These are phyloP conservation scores for Rhodotorula sp. DNA, from an alignment of 1,284 basidiomycete species.

Conservation along the genomic window DNA sequence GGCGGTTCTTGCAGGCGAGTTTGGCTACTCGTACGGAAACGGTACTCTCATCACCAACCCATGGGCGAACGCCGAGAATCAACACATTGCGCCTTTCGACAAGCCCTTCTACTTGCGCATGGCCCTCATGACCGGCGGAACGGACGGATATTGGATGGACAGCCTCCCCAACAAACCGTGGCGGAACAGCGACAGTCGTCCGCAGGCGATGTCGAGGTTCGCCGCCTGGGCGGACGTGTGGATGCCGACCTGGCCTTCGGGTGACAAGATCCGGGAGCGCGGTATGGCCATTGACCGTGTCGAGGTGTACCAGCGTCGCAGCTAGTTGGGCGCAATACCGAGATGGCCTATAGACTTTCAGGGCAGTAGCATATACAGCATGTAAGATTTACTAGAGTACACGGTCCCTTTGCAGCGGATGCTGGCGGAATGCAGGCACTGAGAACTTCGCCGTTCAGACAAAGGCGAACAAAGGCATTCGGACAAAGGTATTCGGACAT, in stretches of 20 bases:
- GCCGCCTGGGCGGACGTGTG: conserved; percentile 7
- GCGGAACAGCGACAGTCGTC: conserved; percentile 25
- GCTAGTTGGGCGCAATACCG: neutral
- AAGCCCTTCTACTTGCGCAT: conserved; percentile 24
- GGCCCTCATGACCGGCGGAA: conserved; percentile 18
- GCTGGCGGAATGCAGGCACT: too few relatives aligned
- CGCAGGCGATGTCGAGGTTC: conserved; percentile 26
- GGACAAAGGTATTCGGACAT: too few relatives aligned
- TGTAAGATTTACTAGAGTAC: too few relatives aligned
- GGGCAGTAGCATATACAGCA: too few relatives aligned
- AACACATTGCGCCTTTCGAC: conserved; percentile 26
- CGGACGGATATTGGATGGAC: conserved; percentile 31
- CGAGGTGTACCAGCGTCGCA: conserved; percentile 18
- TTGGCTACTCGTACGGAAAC: conserved; percentile 26
- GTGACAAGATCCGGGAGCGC: conserved; percentile 25
- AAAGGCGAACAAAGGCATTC: too few relatives aligned
- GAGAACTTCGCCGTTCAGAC: too few relatives aligned
- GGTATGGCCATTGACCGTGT: conserved; percentile 23
- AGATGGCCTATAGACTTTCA: neutral
- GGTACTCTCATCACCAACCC: conserved; percentile 28
- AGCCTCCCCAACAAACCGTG: conserved; percentile 26
- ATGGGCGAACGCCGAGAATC: conserved; percentile 14
- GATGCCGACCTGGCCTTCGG: conserved; percentile 19
- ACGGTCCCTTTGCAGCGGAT: too few relatives aligned
- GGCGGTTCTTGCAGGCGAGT: conserved; percentile 5